phyloP scores from a whole-genome alignment of 2,329 filamentous ascomycete genomes.

The Lachnellula willkommii region DNA sequence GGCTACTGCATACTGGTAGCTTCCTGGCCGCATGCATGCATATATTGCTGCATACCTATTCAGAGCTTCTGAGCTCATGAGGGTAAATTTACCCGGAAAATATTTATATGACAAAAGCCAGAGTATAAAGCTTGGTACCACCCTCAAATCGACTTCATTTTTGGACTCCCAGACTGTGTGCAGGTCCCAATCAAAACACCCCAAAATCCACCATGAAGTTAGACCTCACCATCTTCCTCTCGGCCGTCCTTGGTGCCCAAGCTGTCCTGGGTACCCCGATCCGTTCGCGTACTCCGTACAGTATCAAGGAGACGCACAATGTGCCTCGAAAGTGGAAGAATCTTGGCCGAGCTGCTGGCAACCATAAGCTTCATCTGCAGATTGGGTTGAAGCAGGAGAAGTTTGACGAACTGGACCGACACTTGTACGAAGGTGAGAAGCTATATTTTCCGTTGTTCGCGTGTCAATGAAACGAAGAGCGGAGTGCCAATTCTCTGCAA shows the following conservation, averaged over 20 bases:
- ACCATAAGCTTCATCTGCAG: conserved; percentile 46
- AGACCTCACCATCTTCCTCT: neutral
- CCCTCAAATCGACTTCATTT: too few species aligned
- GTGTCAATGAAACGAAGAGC: neutral
- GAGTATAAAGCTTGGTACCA: too few species aligned
- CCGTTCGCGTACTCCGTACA: conserved; percentile 38
- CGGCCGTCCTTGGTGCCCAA: neutral
- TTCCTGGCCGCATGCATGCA: neutral
- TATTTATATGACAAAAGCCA: too few species aligned
- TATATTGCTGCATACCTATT: neutral
- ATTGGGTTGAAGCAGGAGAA: conserved; percentile 54
- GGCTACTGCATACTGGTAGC: neutral
- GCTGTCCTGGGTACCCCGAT: conserved; percentile 27
- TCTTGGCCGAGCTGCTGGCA: conserved; percentile 40
- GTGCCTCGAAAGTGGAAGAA: conserved; percentile 47
- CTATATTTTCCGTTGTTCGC: neutral
- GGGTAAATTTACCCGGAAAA: neutral
- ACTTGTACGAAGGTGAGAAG: conserved; percentile 44
- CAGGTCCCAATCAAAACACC: neutral
- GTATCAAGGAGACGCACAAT: conserved; percentile 51
- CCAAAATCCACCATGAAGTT: conserved; percentile 4
- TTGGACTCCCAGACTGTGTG: too few species aligned
- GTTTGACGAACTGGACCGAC: conserved; percentile 49
- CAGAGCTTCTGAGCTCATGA: neutral
- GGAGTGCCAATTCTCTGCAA: neutral